Base-by-base conservation (phyloP, 257 asterid genomes). In the Nicotiana attenuata region DNA sequence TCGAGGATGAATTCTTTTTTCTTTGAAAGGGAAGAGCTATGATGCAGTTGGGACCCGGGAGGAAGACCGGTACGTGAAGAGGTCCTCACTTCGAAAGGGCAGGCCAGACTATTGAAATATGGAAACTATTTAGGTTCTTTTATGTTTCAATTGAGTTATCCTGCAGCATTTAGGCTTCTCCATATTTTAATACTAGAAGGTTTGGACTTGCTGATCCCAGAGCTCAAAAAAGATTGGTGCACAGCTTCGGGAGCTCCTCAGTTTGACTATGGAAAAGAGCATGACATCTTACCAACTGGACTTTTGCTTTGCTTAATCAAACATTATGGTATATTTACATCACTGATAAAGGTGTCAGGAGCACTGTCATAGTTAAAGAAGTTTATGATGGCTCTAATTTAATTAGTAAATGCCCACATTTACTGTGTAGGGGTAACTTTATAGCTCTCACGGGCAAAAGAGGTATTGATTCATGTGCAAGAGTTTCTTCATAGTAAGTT, bases 241-340 rank as follows among this genome's bases (percentile, higher is more conserved):
- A 3, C 95, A 94, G 91, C 97, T 94, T 83, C 97, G 92, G 28
- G 99, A 96, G 91, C 92, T 96, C 82, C 92, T 94, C 53, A 94
- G 97, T 85, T 90, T 96, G 88, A 94, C 97, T 5, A 83, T 92
- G 90, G 98, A 94, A 88, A 96, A 92, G 91, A 87, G 91, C 83
- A 31, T 96, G 90, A 92, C 95, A 77, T 92, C 97, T 83, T 96
- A 80, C 98, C 97, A 14, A 89, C 94, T 80, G 87, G 93, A 75
- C 86, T 96, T 38, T 53, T 94, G 89, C 97, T 92, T 55, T 92
- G 97, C 91, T 87, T 96, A 87, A 90, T 92, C 75, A 94, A 91
- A 88, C 97, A 94, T 80, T 97, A 96, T 3, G 91, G 93, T 55
- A 89, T 96, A 11, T 94, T 96, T 96, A 96, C 85, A 82, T 94